Evolutionary conservation across 345 rosid species (phyloP).

Genomic region (Arabidopsis suecica): DNA sequence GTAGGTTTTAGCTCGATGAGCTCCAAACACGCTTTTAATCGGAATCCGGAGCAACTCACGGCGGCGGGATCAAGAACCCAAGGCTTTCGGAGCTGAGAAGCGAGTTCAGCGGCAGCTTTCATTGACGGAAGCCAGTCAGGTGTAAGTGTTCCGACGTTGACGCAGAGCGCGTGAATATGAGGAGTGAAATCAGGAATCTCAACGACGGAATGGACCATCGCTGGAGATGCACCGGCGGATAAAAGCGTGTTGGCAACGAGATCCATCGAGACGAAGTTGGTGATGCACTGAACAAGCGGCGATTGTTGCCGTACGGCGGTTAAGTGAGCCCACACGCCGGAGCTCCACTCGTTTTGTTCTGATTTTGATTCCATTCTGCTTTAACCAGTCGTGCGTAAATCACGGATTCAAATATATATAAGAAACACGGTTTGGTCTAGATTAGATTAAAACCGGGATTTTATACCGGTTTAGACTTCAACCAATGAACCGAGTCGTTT

Average conservation of each 20-base stretch:
- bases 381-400: background rate
- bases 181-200: conserved; percentile 90
- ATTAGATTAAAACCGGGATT: background rate
- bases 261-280: conserved; percentile 95
- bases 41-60: conserved; percentile 75
- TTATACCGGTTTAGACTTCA: conserved; percentile 1
- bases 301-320: conserved; percentile 55
- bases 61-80: conserved; percentile 97
- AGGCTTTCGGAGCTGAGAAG: conserved; percentile 57
- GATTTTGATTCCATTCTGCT: conserved; percentile 33
- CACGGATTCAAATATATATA: conserved; percentile 12
- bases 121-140: conserved; percentile 76
- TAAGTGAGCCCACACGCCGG: conserved; percentile 51
- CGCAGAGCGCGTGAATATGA: conserved; percentile 58
- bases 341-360: conserved; percentile 32
- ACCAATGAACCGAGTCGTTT: conserved; percentile 25
- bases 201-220: conserved; percentile 74
- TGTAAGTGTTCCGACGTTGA: conserved; percentile 85
- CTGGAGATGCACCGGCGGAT: conserved; percentile 92
- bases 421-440: conserved; percentile 19
- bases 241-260: conserved; percentile 82
- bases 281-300: conserved; percentile 90
- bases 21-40: conserved; percentile 75
- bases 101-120: conserved; percentile 70
- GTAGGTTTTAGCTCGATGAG: conserved; percentile 67